phyloP scores from a whole-genome alignment of 208 protist genomes.

The Leishmania gerbilli region DNA sequence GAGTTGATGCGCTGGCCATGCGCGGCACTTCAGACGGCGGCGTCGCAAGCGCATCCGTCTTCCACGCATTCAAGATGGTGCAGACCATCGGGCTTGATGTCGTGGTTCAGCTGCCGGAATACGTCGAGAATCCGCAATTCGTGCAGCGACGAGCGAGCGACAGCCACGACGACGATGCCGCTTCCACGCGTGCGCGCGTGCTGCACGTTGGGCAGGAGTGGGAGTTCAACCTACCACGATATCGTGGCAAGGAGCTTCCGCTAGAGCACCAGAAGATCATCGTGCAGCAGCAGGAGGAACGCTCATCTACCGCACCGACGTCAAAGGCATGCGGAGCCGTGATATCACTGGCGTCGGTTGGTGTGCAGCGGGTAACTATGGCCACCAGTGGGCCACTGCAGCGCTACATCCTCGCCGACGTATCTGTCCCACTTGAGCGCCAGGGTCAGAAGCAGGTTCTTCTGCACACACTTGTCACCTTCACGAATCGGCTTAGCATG shows the following conservation, averaged over 20 bases:
- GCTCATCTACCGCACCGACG: background rate
- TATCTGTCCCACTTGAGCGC: slow-evolving; percentile 27
- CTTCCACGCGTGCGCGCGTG: background rate
- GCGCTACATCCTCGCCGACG: slow-evolving; percentile 55
- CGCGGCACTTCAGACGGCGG: background rate
- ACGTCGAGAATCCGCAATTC: background rate
- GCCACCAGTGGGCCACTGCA: slow-evolving; percentile 15
- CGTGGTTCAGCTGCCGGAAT: slow-evolving; percentile 13
- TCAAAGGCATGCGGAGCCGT: slow-evolving; percentile 12
- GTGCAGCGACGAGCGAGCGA: background rate
- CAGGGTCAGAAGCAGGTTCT: slow-evolving; percentile 46
- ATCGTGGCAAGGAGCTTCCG: slow-evolving; percentile 59
- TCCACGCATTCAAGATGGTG: slow-evolving; percentile 26
- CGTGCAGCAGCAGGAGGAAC: slow-evolving; percentile 20
- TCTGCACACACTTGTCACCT: slow-evolving; percentile 50
- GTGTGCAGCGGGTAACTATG: slow-evolving; percentile 20
- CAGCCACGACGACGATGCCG: background rate
- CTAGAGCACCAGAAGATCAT: slow-evolving; percentile 53
- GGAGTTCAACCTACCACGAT: slow-evolving; percentile 68
- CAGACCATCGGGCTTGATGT: slow-evolving; percentile 24
- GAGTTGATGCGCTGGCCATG: background rate
- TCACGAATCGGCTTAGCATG: slow-evolving; percentile 54
- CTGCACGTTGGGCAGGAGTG: slow-evolving; percentile 34
- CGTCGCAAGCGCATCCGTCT: background rate
- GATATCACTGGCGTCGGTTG: slow-evolving; percentile 18